A percentile compares a stretch with the other conserved stretches of the same genome.
Evolutionary conservation across 805 yeast genomes (phyloP).

Genomic region (Suhomyces prunicola): DNA sequence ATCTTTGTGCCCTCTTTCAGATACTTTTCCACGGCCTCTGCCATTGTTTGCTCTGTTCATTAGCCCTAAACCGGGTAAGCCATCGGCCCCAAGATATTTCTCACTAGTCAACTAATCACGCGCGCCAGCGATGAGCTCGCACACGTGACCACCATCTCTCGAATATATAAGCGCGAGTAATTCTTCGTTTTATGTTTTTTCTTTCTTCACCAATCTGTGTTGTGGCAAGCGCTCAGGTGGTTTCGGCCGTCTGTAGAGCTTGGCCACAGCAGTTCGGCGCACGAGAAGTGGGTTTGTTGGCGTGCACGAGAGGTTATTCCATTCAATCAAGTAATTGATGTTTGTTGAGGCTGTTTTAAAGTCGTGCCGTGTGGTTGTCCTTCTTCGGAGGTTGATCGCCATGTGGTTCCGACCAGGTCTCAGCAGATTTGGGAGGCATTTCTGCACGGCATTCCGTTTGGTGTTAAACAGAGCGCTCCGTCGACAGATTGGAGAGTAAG

Average conservation of each 20-base stretch:
- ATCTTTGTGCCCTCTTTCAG: conserved; percentile 21
- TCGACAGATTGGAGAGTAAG: conserved; percentile 91
- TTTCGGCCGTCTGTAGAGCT: conserved; percentile 37
- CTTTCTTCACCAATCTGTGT: conserved; percentile 50
- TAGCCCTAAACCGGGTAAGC: conserved; percentile 1
- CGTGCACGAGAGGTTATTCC: conserved; percentile 7
- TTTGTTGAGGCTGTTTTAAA: conserved; percentile 19
- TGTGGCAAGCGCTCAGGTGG: conserved; percentile 43
- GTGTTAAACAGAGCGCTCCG: conserved; percentile 90
- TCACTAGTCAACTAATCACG: neutral
- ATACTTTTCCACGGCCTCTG: conserved; percentile 15
- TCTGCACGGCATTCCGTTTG: conserved; percentile 19
- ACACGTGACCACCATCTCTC: neutral
- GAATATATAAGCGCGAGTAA: neutral
- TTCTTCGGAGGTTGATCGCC: conserved; percentile 52
- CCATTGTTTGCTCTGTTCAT: neutral
- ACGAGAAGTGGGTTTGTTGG: conserved; percentile 56
- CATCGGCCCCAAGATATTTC: neutral
- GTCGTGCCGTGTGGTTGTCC: conserved; percentile 35
- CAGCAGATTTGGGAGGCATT: conserved; percentile 11
- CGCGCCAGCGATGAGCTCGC: neutral
- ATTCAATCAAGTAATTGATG: conserved; percentile 17
- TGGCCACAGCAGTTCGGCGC: conserved; percentile 65
- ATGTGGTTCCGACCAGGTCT: conserved; percentile 16
- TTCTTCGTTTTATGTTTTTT: neutral